These are phyloP conservation scores for Ogataea populi-albae DNA, from an alignment of 805 yeast species.

Conservation along the genomic window DNA sequence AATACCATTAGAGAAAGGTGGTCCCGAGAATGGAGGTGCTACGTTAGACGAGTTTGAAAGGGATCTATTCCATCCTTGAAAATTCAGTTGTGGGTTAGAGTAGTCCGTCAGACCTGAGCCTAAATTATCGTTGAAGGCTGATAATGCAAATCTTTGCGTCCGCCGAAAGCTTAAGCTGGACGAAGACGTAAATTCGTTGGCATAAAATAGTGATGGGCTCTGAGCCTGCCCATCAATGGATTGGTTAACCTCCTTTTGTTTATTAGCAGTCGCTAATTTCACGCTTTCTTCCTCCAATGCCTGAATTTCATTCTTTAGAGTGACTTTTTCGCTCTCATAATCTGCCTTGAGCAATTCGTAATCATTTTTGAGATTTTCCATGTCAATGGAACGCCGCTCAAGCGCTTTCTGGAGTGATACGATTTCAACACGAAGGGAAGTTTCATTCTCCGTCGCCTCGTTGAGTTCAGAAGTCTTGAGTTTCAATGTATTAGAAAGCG, in stretches of 20 bases:
- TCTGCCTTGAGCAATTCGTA: slow-evolving; percentile 30
- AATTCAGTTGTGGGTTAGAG: slow-evolving; percentile 32
- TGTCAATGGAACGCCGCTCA: slow-evolving; percentile 18
- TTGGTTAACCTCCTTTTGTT: slow-evolving; percentile 10
- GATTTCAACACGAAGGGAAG: slow-evolving; percentile 17
- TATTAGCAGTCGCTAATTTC: slow-evolving; percentile 16
- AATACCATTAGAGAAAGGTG: neutral
- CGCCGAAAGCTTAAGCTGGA: slow-evolving; percentile 19
- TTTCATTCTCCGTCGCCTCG: slow-evolving; percentile 26
- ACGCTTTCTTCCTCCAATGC: slow-evolving; percentile 29
- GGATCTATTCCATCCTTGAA: slow-evolving; percentile 7
- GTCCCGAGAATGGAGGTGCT: slow-evolving; percentile 9
- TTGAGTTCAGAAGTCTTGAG: slow-evolving; percentile 27
- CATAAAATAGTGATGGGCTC: slow-evolving; percentile 21
- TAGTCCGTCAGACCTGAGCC: slow-evolving; percentile 37
- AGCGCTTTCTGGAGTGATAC: slow-evolving; percentile 19
- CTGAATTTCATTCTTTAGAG: slow-evolving; percentile 25
- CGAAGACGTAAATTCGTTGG: slow-evolving; percentile 32
- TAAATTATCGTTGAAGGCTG: slow-evolving; percentile 31
- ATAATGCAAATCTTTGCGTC: slow-evolving; percentile 25
- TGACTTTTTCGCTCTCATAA: slow-evolving; percentile 24
- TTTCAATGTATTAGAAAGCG: slow-evolving; percentile 37
- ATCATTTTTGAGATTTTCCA: slow-evolving; percentile 20
- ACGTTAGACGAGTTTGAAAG: slow-evolving; percentile 8
- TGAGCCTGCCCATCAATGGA: too few relatives aligned